Base-by-base conservation (phyloP, 345 rosid species). In the Toxicodendron radicans region DNA sequence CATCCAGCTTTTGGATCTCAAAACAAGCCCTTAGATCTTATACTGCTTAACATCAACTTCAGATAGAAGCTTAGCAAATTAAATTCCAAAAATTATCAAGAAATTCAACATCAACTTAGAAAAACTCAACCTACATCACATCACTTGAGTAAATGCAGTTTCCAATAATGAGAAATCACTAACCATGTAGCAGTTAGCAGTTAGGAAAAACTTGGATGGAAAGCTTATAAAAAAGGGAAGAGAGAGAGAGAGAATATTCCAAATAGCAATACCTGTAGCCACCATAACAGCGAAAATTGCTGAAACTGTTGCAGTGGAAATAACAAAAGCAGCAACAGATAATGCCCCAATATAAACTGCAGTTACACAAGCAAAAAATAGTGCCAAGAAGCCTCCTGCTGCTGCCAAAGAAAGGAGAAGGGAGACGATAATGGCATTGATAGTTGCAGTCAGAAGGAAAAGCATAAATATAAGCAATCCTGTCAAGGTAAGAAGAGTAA, bases 321-420 rank as follows among this genome's bases (percentile, higher is more conserved):
- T 86, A 81, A 87, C 89, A 80, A 93, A 82, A 20, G 84, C 78
- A 73, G 97, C 96, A 56, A 90, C 74, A 5, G 89, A 83, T 76
- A 93, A 79, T 38, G 97, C 98, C 68, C 92, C 97, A 8, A 95
- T 83, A 79, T 91, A 95, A 38, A 91, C 58, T 41, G 88, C 93
- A 17, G 96, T 79, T 59, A 91, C 79, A 76, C 86, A 86, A 43
- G 87, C 81, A 62, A 89, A 85, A 86, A 91, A 95, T 30, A 95
- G 68, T 68, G 98, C 94, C 85, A 95, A 80, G 84, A 93, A 88
- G 27, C 97, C 93, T 54, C 98, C 97, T 12, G 91, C 98, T 21
- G 89, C 89, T 17, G 96, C 98, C 80, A 95, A 76, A 73, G 98
- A 89, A 79, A 95, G 58, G 71, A 95, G 81, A 72, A 95, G 88